These are phyloP conservation scores for Purpureocillium takamizusanense DNA, from an alignment of 2,329 filamentous ascomycete genomes.

Conservation along the genomic window DNA sequence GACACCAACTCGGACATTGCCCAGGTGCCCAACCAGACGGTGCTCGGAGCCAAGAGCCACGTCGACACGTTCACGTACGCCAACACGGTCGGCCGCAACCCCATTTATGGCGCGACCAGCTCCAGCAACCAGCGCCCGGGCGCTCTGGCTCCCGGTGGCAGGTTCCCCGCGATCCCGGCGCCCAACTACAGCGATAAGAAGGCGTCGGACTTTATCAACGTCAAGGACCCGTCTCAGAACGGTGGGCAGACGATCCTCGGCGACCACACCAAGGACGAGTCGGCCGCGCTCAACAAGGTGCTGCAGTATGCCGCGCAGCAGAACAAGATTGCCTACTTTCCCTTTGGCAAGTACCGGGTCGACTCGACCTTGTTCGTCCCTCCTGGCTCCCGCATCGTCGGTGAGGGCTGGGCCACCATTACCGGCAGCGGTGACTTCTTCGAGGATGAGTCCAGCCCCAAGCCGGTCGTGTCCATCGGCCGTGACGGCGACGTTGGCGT, in stretches of 20 bases:
- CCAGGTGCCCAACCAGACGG: conserved; percentile 18
- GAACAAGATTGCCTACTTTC: conserved; percentile 18
- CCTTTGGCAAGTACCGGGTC: conserved; percentile 17
- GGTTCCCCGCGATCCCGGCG: conserved; percentile 25
- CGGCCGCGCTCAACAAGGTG: conserved; percentile 25
- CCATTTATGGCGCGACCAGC: conserved; percentile 26
- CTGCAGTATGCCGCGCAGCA: conserved; percentile 24
- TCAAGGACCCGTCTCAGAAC: conserved; percentile 28
- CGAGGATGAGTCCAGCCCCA: conserved; percentile 36
- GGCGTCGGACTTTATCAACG: conserved; percentile 17
- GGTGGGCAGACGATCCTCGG: conserved; percentile 21
- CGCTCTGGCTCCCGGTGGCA: conserved; percentile 25
- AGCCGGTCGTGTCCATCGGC: conserved; percentile 42
- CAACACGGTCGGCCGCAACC: conserved; percentile 30
- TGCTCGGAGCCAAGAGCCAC: conserved; percentile 19
- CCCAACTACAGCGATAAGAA: conserved; percentile 27
- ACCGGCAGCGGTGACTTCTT: conserved; percentile 32
- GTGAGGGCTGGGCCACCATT: conserved; percentile 44
- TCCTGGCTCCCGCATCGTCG: conserved; percentile 39
- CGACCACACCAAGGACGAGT: conserved; percentile 28
- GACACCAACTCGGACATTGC: conserved; percentile 27
- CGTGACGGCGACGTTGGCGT: conserved; percentile 36
- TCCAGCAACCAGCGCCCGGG: conserved; percentile 21
- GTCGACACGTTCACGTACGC: conserved; percentile 31
- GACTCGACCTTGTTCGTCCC: conserved; percentile 17